Evolutionary conservation across 139 green algal genomes (phyloP).

Genomic region (Choricystis sp.): DNA sequence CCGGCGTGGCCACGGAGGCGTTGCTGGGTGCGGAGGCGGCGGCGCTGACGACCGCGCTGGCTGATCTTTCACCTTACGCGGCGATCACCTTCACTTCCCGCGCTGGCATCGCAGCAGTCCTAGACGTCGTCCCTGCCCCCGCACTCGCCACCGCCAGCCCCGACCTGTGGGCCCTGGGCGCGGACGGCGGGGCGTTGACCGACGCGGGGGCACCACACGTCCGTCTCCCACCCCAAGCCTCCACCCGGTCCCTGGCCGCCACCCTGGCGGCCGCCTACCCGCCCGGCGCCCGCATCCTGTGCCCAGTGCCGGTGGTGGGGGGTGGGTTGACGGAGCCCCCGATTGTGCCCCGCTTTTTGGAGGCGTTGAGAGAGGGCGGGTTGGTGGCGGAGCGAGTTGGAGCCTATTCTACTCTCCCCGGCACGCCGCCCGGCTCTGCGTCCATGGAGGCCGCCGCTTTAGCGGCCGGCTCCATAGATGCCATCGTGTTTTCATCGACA

Average conservation of each 20-base stretch:
- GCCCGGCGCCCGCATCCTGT: not conserved
- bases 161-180: not conserved
- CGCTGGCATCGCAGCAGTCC: not conserved
- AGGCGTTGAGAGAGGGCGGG: not conserved
- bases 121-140: not conserved
- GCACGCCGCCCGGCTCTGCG: not conserved
- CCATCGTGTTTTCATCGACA: not conserved
- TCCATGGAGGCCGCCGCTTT: not conserved
- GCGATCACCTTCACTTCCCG: not conserved
- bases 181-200: not conserved
- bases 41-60: too few species aligned
- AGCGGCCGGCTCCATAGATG: not conserved
- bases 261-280: not conserved
- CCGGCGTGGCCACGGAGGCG: not conserved
- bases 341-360: slow-evolving; percentile 4
- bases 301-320: not conserved
- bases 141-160: too few species aligned
- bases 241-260: not conserved
- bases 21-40: not conserved
- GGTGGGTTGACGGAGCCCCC: slow-evolving; percentile 3
- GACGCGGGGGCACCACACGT: not conserved
- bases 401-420: not conserved
- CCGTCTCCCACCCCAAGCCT: not conserved
- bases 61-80: not conserved
- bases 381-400: not conserved